phyloP scores from a whole-genome alignment of 805 yeast species.

The Yarrowia hollandica region DNA sequence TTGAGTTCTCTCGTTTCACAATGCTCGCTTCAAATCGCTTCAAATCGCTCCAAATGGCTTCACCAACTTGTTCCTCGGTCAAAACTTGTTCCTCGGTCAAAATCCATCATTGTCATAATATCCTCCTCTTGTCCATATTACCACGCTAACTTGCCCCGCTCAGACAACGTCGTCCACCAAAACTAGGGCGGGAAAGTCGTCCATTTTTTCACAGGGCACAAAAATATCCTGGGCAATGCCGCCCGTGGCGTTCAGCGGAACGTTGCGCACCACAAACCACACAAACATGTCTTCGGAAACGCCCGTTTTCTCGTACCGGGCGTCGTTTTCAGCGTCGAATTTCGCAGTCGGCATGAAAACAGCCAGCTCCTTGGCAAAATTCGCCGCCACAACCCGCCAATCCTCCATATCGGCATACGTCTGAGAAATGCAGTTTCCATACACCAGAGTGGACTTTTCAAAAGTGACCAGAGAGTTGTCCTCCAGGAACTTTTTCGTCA shows the following conservation, averaged over 20 bases:
- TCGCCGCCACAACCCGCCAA: slow-evolving; percentile 5
- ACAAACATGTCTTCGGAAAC: slow-evolving; percentile 22
- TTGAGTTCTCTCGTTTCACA: too few species aligned
- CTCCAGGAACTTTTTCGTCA: slow-evolving; percentile 4
- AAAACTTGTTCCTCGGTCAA: too few species aligned
- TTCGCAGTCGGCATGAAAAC: slow-evolving; percentile 24
- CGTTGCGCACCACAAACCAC: slow-evolving; percentile 14
- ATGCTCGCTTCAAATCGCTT: too few species aligned
- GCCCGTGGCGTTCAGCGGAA: slow-evolving; percentile 12
- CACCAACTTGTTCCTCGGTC: too few species aligned
- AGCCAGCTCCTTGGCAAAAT: slow-evolving; percentile 22
- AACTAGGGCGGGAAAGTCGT: slow-evolving; percentile 18
- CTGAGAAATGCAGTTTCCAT: slow-evolving; percentile 21
- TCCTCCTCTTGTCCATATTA: too few species aligned
- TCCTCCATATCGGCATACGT: slow-evolving; percentile 7
- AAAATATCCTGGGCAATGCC: slow-evolving; percentile 22
- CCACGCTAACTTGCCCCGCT: too few species aligned
- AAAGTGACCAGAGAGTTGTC: slow-evolving; percentile 6
- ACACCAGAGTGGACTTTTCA: slow-evolving; percentile 4
- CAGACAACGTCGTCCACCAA: slow-evolving; percentile 10
- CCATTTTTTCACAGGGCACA: slow-evolving; percentile 17
- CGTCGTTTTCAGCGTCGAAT: slow-evolving; percentile 13
- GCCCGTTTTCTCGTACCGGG: neutral
- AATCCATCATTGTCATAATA: too few species aligned
- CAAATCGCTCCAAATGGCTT: too few species aligned